phyloP scores from a whole-genome alignment of 495 filamentous ascomycete genomes.

The Penicillium daleae region DNA sequence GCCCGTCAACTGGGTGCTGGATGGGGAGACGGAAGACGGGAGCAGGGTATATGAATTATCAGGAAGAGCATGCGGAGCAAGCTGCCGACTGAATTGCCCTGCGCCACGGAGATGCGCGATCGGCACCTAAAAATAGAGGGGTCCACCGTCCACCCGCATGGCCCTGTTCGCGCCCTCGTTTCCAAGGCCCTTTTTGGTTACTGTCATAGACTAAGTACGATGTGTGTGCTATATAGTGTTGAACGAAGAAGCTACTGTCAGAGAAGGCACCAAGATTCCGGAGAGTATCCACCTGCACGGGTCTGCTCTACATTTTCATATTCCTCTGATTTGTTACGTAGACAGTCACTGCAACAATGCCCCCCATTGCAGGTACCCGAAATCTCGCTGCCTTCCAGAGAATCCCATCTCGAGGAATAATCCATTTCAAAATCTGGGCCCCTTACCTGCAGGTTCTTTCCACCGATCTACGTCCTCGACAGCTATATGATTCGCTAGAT shows the following conservation, averaged over 20 bases:
- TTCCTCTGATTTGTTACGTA: background rate
- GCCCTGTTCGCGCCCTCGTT: slow-evolving; percentile 6
- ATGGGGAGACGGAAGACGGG: background rate
- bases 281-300: slow-evolving; percentile 15
- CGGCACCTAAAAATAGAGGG: slow-evolving; percentile 30
- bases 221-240: background rate
- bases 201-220: background rate
- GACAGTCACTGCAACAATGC: background rate
- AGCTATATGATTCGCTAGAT: slow-evolving; percentile 1
- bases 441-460: background rate
- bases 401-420: background rate
- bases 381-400: slow-evolving; percentile 15
- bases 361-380: slow-evolving; percentile 19
- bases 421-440: background rate
- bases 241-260: background rate
- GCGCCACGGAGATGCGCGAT: slow-evolving; percentile 29
- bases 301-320: slow-evolving; percentile 9
- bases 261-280: slow-evolving; percentile 20
- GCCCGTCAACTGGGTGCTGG: background rate
- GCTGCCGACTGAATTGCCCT: slow-evolving; percentile 8
- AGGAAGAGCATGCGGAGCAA: too few species aligned
- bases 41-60: too few species aligned
- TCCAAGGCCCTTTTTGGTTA: background rate
- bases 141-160: background rate
- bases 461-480: background rate